Percentiles rank a stretch among this genome's conserved stretches.
phyloP scores from a whole-genome alignment of 225 moss, liverwort and hornwort species.

The Neckera pumila region DNA sequence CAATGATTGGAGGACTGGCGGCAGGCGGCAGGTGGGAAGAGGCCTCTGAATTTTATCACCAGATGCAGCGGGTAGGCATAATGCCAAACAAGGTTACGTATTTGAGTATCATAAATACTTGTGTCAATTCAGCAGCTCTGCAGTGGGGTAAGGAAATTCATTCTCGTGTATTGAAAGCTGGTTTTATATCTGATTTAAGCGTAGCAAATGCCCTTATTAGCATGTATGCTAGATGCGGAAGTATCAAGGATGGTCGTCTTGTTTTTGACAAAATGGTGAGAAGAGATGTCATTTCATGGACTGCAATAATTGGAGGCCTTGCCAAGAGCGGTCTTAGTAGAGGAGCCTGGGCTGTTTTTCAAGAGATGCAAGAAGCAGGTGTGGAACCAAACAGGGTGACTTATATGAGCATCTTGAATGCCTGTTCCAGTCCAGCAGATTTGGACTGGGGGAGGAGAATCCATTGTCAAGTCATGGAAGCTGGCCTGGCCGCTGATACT shows the following conservation, averaged over 20 bases:
- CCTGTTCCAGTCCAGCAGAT: conserved; percentile 21
- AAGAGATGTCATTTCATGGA: conserved; percentile 45
- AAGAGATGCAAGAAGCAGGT: conserved; percentile 30
- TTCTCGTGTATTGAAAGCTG: conserved; percentile 6
- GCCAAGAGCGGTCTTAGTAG: conserved; percentile 8
- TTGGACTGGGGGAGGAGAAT: conserved; percentile 18
- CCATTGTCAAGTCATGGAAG: conserved; percentile 11
- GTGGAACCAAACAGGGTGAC: conserved; percentile 29
- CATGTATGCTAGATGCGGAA: conserved; percentile 43
- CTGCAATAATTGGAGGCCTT: conserved; percentile 34
- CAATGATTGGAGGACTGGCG: conserved; percentile 32
- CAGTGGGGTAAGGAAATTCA: conserved; percentile 34
- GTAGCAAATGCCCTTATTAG: conserved; percentile 27
- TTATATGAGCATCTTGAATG: conserved; percentile 31
- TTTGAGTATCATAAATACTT: not conserved
- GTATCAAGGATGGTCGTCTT: conserved; percentile 16
- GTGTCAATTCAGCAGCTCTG: conserved; percentile 10
- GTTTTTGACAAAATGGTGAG: conserved; percentile 15
- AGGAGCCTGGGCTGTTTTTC: conserved; percentile 11
- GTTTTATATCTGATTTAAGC: conserved; percentile 17
- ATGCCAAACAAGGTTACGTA: not conserved
- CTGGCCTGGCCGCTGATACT: conserved; percentile 11
- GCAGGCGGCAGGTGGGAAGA: conserved; percentile 22
- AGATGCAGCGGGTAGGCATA: not conserved
- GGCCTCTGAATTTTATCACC: conserved; percentile 14